A percentile compares a stretch with the other conserved stretches of the same genome.
Conservation (phyloP, 768 basidiomycete genomes). For the Mycena crocata region DNA sequence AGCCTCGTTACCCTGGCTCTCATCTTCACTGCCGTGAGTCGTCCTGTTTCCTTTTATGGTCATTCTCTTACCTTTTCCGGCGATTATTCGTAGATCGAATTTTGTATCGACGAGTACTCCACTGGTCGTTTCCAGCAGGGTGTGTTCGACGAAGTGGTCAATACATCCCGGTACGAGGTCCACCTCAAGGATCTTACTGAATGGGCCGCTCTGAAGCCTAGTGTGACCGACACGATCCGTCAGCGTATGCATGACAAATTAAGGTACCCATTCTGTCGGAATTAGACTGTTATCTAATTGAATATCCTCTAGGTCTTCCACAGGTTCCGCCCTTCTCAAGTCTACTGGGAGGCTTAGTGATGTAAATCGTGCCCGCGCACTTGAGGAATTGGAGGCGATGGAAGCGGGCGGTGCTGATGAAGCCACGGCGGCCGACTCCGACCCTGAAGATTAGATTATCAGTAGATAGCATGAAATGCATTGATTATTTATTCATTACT, state of each 20-base stretch:
- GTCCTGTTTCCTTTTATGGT: not conserved
- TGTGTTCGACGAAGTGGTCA: constrained; percentile 1
- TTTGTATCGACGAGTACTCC: constrained; percentile 25
- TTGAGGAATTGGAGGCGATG: constrained; percentile 11
- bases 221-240: not conserved
- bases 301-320: not conserved
- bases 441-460: too few relatives aligned
- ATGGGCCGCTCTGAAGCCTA: constrained; percentile 13
- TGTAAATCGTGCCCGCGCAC: not conserved
- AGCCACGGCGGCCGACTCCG: not conserved
- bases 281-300: not conserved
- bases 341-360: not conserved
- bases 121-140: constrained; percentile 18
- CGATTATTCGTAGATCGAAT: constrained; percentile 15
- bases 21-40: constrained; percentile 28
- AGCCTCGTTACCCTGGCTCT: constrained; percentile 31
- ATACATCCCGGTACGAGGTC: not conserved
- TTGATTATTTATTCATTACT: not conserved
- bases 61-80: not conserved
- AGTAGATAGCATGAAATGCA: not conserved
- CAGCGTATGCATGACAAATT: constrained; percentile 16
- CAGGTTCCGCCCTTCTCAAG: constrained; percentile 6
- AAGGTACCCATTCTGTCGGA: not conserved
- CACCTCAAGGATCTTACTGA: constrained; percentile 15
- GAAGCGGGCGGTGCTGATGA: not conserved